Percentiles rank a stretch among this genome's conserved stretches.
Conservation (phyloP, 306 rosid species). For the Pyrus bretschneideri region DNA sequence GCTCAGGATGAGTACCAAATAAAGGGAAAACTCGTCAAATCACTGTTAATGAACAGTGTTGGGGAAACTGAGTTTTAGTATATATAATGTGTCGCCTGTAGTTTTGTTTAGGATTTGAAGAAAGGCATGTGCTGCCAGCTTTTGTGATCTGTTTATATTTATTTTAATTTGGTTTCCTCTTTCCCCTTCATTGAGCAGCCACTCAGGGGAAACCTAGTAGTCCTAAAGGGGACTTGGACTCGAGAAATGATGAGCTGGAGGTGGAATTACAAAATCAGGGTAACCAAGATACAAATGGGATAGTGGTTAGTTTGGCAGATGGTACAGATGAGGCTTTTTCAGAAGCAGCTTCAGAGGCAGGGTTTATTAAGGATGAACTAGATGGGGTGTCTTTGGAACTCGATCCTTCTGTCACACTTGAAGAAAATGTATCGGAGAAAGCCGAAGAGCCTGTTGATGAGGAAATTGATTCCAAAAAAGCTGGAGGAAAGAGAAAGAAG, state of each 20-base stretch:
- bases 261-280: slow-evolving; percentile 24
- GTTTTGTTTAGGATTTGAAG: slow-evolving; percentile 12
- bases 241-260: slow-evolving; percentile 11
- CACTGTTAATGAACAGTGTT: no score
- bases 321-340: slow-evolving; percentile 28
- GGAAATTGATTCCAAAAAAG: slow-evolving; percentile 28
- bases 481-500: slow-evolving; percentile 61
- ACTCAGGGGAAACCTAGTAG: slow-evolving; percentile 35
- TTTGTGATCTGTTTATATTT: slow-evolving; percentile 6
- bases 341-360: slow-evolving; percentile 44
- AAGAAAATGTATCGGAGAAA: slow-evolving; percentile 33
- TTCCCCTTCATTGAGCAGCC: slow-evolving; percentile 26
- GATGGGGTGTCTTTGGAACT: slow-evolving; percentile 29
- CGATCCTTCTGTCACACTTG: slow-evolving; percentile 24
- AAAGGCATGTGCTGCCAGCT: neutral
- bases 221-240: slow-evolving; percentile 13
- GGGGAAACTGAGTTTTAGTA: no score
- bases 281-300: slow-evolving; percentile 32
- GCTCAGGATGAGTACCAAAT: no score
- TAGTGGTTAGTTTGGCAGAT: slow-evolving; percentile 32
- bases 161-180: neutral
- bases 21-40: no score
- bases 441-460: slow-evolving; percentile 25
- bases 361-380: slow-evolving; percentile 34
- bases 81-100: neutral